Evolutionary conservation across 139 green algal species (phyloP), one percentile per base, ranked within the genome.

Genomic region (Volvox reticuliferus): DNA sequence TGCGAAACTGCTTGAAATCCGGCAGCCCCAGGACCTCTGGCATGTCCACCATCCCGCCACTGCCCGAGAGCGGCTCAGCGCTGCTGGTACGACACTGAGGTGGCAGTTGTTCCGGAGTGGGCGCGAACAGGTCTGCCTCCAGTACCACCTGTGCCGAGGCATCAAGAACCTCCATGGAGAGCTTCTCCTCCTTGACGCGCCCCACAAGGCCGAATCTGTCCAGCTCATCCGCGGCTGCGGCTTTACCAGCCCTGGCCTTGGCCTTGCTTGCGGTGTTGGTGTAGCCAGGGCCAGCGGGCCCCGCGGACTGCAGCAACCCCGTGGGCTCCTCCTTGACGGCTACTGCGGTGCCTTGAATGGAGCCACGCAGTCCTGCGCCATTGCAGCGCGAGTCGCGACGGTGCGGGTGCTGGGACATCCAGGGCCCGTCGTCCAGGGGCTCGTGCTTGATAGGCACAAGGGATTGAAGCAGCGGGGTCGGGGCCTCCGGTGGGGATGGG

Each of bases 1-100:
- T 89, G 14, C 85, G 85, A 68, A 89, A 89, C 16, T 28, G 44
- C 85, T 89, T 89, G 85, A 82, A 89, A 68, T 89, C 76, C 22
- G 44, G 68, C 22, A 75, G 80, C 63, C 61, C 55, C 17, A 32
- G 9, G 37, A 19, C 14, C 82, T 28, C 22, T 62, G 12, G 12
- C n/a, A 24, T 18, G 20, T 32, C 16, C 81, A 20, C 13, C 28
- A 32, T 30, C 3, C 6, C 18, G 82, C 63, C 36, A 44, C 78
- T 26, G 78, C 36, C 76, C 2, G 32, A 18, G 21, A 79, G 37
- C 78, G 35, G 78, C 36, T 84, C 78, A 5, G 78, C 78, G 36
- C 78, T 84, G 36, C 78, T 26, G 78, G 24, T 35, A 2, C 78
- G 78, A 3, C 13, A 32, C 17, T 44, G 78, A 37, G 78, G 32